These are phyloP conservation scores for Oehlia diaphana DNA, from an alignment of 192 early-diverging fungal genomes.

Conservation along the genomic window DNA sequence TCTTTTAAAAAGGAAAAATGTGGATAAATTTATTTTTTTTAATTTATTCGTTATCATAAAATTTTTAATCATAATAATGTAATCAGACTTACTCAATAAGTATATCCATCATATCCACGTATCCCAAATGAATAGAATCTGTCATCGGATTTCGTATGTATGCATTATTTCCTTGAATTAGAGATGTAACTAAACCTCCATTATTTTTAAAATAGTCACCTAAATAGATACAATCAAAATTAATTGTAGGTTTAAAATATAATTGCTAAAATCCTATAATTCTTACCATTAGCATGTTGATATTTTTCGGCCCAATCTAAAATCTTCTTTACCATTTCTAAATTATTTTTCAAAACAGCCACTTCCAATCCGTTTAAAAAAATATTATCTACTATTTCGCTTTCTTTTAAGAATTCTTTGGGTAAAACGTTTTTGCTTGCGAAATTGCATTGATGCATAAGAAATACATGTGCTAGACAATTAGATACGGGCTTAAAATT, in stretches of 20 bases:
- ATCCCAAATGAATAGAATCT: not conserved
- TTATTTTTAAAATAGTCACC: not conserved
- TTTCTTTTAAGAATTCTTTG: too few species aligned
- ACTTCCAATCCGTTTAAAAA: not conserved
- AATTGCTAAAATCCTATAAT: not conserved
- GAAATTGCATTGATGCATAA: too few species aligned
- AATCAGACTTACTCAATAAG: slow-evolving; percentile 11
- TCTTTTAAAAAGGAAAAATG: not conserved
- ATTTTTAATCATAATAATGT: too few species aligned
- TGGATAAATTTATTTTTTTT: not conserved
- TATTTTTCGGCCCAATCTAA: not conserved
- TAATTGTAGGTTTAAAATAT: not conserved
- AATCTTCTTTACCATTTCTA: not conserved
- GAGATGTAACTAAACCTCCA: not conserved
- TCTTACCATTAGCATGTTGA: not conserved
- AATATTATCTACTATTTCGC: not conserved
- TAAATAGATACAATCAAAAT: not conserved
- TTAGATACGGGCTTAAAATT: too few species aligned
- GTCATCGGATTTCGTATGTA: not conserved
- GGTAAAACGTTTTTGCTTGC: too few species aligned
- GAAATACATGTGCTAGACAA: too few species aligned
- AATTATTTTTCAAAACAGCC: not conserved
- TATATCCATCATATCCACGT: slow-evolving; percentile 1
- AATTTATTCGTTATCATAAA: too few species aligned
- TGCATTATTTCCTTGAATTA: not conserved